phyloP scores from a whole-genome alignment of 2,329 filamentous ascomycete genomes.

The Aspergillus pseudoglaucus region DNA sequence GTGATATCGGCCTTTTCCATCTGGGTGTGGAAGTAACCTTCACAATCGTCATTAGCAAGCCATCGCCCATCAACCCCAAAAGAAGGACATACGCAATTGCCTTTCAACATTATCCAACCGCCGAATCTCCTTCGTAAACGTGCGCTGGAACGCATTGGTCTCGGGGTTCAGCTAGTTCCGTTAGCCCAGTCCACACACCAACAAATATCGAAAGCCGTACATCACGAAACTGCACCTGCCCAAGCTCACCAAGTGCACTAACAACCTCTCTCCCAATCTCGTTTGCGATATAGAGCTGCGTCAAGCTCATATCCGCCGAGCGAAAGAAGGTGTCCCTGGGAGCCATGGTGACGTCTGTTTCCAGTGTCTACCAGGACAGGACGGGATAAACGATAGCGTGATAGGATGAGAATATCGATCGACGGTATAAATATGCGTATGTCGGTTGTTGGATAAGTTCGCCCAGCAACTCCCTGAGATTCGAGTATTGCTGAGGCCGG shows the following conservation, averaged over 20 bases:
- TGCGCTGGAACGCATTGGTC: slow-evolving; percentile 89
- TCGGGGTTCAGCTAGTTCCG: slow-evolving; percentile 74
- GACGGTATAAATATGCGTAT: too few species aligned
- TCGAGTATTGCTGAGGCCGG: background rate
- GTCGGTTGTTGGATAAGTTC: too few species aligned
- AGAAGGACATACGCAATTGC: slow-evolving; percentile 71
- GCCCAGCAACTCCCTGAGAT: too few species aligned
- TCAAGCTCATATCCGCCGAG: slow-evolving; percentile 99
- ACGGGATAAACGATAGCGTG: background rate
- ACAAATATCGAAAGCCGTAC: slow-evolving; percentile 49
- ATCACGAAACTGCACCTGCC: slow-evolving; percentile 94
- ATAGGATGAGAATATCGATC: too few species aligned
- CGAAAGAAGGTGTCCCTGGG: slow-evolving; percentile 92
- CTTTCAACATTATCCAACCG: slow-evolving; percentile 96
- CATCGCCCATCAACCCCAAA: slow-evolving; percentile 1
- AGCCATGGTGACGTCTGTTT: slow-evolving; percentile 47
- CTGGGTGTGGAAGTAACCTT: slow-evolving; percentile 88
- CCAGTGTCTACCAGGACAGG: slow-evolving; percentile 5
- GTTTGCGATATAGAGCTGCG: slow-evolving; percentile 98
- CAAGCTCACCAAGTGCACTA: slow-evolving; percentile 90
- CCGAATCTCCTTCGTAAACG: slow-evolving; percentile 95
- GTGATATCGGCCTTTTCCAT: slow-evolving; percentile 89
- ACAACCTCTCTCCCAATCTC: slow-evolving; percentile 98
- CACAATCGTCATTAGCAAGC: background rate
- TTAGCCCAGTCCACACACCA: slow-evolving; percentile 10